Conservation (phyloP, 805 yeast species). For the Monosporozyma servazzii region DNA sequence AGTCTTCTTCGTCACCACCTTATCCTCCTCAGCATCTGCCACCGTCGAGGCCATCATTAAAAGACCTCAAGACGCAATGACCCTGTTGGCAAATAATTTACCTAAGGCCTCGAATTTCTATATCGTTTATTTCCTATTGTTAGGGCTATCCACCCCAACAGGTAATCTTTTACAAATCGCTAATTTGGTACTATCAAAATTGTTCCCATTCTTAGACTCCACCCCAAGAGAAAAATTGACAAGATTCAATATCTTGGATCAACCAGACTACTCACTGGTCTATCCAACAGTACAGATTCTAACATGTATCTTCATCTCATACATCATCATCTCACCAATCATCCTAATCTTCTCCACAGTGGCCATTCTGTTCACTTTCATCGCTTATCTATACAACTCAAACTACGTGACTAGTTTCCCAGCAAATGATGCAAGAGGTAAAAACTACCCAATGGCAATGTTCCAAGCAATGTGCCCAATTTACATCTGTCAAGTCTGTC, state of each 20-base stretch:
- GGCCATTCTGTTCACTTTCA: slow-evolving; percentile 46
- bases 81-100: slow-evolving; percentile 59
- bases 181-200: slow-evolving; percentile 58
- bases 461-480: slow-evolving; percentile 65
- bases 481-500: slow-evolving; percentile 61
- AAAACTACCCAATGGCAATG: slow-evolving; percentile 62
- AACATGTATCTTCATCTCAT: slow-evolving; percentile 62
- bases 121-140: slow-evolving; percentile 70
- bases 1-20: slow-evolving; percentile 75
- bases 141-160: slow-evolving; percentile 73
- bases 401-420: slow-evolving; percentile 53
- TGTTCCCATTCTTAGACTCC: slow-evolving; percentile 66
- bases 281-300: slow-evolving; percentile 74
- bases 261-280: slow-evolving; percentile 71
- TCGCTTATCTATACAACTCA: slow-evolving; percentile 55
- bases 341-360: slow-evolving; percentile 57
- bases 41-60: slow-evolving; percentile 59
- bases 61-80: slow-evolving; percentile 65
- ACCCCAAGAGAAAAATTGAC: slow-evolving; percentile 93
- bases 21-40: slow-evolving; percentile 74
- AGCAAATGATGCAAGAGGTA: slow-evolving; percentile 54
- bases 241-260: slow-evolving; percentile 53
- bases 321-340: slow-evolving; percentile 72
- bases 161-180: slow-evolving; percentile 69
- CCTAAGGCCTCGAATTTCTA: slow-evolving; percentile 91